Evolutionary conservation across 139 green algal genomes (phyloP).

Genomic region (Ostreobium quekettii): DNA sequence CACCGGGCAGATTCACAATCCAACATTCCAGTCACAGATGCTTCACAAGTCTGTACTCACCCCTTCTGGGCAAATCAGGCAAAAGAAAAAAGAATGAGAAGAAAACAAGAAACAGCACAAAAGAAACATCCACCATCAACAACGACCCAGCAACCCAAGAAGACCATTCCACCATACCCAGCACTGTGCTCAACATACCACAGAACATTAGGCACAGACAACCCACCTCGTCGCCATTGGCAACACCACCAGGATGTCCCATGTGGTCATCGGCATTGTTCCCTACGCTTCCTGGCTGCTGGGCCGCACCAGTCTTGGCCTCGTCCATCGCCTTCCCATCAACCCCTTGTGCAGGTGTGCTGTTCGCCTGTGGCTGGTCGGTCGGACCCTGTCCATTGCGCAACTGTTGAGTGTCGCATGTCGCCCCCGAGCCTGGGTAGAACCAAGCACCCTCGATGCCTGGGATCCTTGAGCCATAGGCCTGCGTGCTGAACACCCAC

Average conservation of each 20-base stretch:
- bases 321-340: background rate
- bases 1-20: no score
- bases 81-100: no score
- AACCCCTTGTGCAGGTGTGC: background rate
- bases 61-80: no score
- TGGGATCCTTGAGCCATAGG: slow-evolving; percentile 45
- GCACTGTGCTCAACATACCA: no score
- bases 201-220: no score
- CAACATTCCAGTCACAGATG: no score
- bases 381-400: background rate
- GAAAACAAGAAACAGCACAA: no score
- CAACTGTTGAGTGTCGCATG: slow-evolving; percentile 44
- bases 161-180: no score
- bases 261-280: background rate
- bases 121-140: no score
- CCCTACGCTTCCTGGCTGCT: background rate
- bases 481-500: slow-evolving; percentile 51
- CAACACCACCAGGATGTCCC: background rate
- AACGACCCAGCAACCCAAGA: no score
- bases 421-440: slow-evolving; percentile 77
- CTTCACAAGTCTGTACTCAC: no score
- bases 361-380: background rate
- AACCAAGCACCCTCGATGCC: slow-evolving; percentile 36
- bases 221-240: no score
- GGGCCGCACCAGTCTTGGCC: background rate